A percentile compares a stretch with the other conserved stretches of the same genome.
Conservation (phyloP, 148 eudicot species). For the Camellia japonica region DNA sequence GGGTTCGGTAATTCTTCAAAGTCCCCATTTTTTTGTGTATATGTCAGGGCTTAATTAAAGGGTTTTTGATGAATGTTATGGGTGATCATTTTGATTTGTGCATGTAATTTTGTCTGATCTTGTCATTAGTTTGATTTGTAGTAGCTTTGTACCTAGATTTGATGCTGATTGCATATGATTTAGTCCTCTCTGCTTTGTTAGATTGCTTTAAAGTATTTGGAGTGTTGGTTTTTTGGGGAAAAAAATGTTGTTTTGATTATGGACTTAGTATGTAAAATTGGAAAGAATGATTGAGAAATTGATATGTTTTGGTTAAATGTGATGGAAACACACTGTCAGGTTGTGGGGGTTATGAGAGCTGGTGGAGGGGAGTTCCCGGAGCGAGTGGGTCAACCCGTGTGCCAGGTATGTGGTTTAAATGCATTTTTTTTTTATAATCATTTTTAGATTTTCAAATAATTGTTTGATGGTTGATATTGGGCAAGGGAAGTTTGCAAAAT, state of each 20-base stretch:
- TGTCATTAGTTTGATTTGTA: neutral
- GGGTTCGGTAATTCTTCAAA: conserved; percentile 33
- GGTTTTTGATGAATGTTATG: conserved; percentile 17
- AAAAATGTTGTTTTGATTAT: neutral
- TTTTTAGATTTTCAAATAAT: neutral
- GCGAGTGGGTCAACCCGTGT: conserved; percentile 77
- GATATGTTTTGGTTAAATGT: conserved; percentile 4
- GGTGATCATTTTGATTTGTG: conserved; percentile 21
- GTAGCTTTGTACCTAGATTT: neutral
- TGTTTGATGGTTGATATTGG: neutral
- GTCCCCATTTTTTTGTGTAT: neutral
- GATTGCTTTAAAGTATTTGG: neutral
- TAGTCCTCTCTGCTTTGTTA: neutral
- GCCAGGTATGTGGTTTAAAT: conserved; percentile 58
- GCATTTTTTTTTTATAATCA: neutral
- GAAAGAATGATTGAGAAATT: neutral
- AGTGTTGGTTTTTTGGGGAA: neutral
- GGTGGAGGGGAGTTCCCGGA: conserved; percentile 75
- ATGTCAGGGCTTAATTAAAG: conserved; percentile 19
- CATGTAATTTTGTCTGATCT: conserved; percentile 8
- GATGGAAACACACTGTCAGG: conserved; percentile 35
- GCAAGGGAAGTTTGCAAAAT: conserved; percentile 9
- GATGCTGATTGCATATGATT: conserved; percentile 10
- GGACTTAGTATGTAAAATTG: neutral
- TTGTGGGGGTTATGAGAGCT: conserved; percentile 45